Evolutionary conservation across 2,329 filamentous ascomycete genomes (phyloP).

Genomic region (Elsinoe australis): DNA sequence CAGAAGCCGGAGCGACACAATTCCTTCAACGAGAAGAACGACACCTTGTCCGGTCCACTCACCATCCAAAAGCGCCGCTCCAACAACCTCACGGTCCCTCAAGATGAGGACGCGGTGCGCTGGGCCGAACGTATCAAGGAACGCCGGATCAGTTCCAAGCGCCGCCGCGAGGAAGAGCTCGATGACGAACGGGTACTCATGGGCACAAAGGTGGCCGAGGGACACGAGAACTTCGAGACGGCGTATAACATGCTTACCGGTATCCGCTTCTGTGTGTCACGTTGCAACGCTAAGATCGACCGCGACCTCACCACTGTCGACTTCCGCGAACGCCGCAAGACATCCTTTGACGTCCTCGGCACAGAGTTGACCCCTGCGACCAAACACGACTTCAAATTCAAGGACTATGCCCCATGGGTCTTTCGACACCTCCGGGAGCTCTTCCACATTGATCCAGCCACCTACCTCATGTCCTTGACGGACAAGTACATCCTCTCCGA

Average conservation of each 20-base stretch:
- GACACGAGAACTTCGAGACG: constrained; percentile 93
- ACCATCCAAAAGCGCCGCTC: constrained; percentile 4
- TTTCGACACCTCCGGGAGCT: constrained; percentile 83
- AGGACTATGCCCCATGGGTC: constrained; percentile 99
- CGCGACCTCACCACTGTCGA: constrained; percentile 82
- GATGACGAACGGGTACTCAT: constrained; percentile 89
- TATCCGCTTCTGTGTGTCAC: constrained; percentile 91
- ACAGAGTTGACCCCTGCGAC: constrained; percentile 96
- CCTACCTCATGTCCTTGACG: constrained; percentile 96
- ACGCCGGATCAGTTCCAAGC: constrained; percentile 80
- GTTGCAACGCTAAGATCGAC: constrained; percentile 95
- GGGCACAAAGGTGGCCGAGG: constrained; percentile 94
- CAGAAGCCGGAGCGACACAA: background rate
- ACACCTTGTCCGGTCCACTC: background rate
- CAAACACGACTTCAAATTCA: constrained; percentile 99
- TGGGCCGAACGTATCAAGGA: constrained; percentile 92
- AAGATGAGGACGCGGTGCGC: constrained; percentile 81
- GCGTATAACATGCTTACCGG: constrained; percentile 99
- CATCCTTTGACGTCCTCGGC: constrained; percentile 96
- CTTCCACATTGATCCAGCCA: constrained; percentile 89
- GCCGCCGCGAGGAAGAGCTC: constrained; percentile 61
- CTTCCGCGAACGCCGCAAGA: constrained; percentile 92
- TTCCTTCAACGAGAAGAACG: constrained; percentile 4
- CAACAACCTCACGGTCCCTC: constrained; percentile 27
- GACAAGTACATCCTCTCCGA: constrained; percentile 98